Evolutionary conservation across 202 grass and related monocot genomes (phyloP).

Genomic region (Eragrostis tef): DNA sequence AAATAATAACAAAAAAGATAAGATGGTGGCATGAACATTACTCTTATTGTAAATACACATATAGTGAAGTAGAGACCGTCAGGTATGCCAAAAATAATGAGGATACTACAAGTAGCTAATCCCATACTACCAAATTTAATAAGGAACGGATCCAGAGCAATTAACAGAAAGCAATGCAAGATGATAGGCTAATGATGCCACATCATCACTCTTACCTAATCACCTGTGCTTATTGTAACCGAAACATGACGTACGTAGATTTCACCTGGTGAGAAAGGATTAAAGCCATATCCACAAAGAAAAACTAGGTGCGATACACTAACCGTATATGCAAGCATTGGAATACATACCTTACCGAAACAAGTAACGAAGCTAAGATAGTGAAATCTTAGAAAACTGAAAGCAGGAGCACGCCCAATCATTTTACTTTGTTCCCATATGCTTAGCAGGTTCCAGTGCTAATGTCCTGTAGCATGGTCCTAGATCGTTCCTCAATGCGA

Average conservation of each 20-base stretch:
- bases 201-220: constrained; percentile 39
- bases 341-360: constrained; percentile 49
- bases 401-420: constrained; percentile 33
- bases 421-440: constrained; percentile 37
- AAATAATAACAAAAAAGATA: background rate
- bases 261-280: constrained; percentile 25
- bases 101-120: no score
- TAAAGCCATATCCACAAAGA: constrained; percentile 57
- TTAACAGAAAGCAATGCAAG: constrained; percentile 34
- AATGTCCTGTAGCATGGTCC: constrained; percentile 23
- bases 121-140: background rate
- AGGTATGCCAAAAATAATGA: no score
- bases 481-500: constrained; percentile 5
- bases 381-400: constrained; percentile 33
- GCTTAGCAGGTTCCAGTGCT: constrained; percentile 38
- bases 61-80: background rate
- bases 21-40: background rate
- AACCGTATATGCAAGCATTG: constrained; percentile 32
- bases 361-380: constrained; percentile 34
- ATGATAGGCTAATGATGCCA: constrained; percentile 40
- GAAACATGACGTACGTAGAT: constrained; percentile 25
- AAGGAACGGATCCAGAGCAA: constrained; percentile 8
- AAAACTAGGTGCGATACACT: constrained; percentile 43
- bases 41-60: background rate
- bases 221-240: constrained; percentile 34